Conservation (phyloP, 352 stramenopile genomes). For the Phytophthora chlamydospora region DNA sequence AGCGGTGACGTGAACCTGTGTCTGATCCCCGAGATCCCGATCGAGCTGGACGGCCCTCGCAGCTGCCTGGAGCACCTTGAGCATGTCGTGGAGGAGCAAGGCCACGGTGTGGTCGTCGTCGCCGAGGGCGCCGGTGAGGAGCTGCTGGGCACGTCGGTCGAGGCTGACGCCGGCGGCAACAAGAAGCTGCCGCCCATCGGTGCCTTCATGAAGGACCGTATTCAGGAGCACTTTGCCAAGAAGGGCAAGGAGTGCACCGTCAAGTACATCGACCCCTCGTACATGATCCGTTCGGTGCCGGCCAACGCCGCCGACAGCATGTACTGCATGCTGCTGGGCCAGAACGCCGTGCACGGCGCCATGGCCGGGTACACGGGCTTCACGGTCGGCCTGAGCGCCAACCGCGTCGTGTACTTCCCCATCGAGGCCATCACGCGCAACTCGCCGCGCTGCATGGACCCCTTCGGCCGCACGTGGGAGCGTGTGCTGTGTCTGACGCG, state of each 20-base stretch:
- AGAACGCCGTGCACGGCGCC: slow-evolving; percentile 98
- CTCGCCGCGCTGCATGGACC: slow-evolving; percentile 90
- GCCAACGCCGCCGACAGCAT: slow-evolving; percentile 94
- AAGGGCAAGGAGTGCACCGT: slow-evolving; percentile 90
- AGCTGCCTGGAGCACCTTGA: slow-evolving; percentile 93
- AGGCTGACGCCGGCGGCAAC: slow-evolving; percentile 93
- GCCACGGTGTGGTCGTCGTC: slow-evolving; percentile 98
- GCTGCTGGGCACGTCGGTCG: slow-evolving; percentile 90
- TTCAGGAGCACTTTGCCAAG: slow-evolving; percentile 94
- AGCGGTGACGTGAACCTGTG: slow-evolving; percentile 98
- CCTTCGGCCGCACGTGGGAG: slow-evolving; percentile 92
- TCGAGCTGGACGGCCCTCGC: slow-evolving; percentile 93
- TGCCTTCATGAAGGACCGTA: slow-evolving; percentile 96
- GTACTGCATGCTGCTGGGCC: slow-evolving; percentile 97
- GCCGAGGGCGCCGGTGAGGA: slow-evolving; percentile 97
- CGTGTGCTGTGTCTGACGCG: slow-evolving; percentile 94
- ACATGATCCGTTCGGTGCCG: slow-evolving; percentile 96
- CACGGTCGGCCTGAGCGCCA: slow-evolving; percentile 97
- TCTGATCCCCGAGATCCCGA: slow-evolving; percentile 96
- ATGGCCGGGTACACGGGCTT: slow-evolving; percentile 99
- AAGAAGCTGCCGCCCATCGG: slow-evolving; percentile 96
- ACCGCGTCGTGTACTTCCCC: slow-evolving; percentile 94
- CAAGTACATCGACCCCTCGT: slow-evolving; percentile 99
- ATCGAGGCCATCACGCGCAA: slow-evolving; percentile 88
- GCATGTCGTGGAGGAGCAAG: slow-evolving; percentile 93